Base-by-base conservation (phyloP, 108 stramenopile species). In the Conticribra guillardii region DNA sequence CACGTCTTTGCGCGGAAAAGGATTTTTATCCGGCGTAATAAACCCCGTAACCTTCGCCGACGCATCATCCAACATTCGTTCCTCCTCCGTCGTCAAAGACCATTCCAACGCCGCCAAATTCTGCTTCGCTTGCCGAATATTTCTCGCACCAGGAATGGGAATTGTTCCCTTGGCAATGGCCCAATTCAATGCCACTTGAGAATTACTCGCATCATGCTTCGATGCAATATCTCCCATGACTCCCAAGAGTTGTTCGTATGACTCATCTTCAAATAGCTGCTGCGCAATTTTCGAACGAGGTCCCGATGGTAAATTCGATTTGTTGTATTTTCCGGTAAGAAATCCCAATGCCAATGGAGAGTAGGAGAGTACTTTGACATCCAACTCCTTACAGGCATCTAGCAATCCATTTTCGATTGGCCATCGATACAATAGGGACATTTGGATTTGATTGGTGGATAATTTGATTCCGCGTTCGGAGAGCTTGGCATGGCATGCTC, bases 101-200 rank as follows among this genome's bases (percentile, higher is more conserved):
- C 89, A 91, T 26, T 84, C 78, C 9, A 91, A 67, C 4, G 85
- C 60, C 5, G 41, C 82, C 27, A 84, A 74, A 54, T 91, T 91
- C 48, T 76, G 77, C 50, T 79, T 58, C 21, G 73, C 76, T 63
- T 90, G 89, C 41, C 62, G 61, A 30, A 89, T 31, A 27, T 71
- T 88, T 49, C 90, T 71, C 18, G 90, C 87, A 18, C 85, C 87
- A 3, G 89, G 84, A 48, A 88, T 91, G 1, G 89, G 88, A 47
- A 84, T 84, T n/a, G 85, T 84, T 2, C 71, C 77, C 74, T 91
- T 91, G 47, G 82, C 61, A 29, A 81, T 83, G 53, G 72, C 55
- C 85, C 86, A 91, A 49, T 91, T 91, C 34, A 91, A 51, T 2
- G 89, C 87, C 2, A 91, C 89, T 49, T 87, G 86, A 0, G 85